Percentiles rank a stretch among this genome's conserved stretches.
phyloP scores from a whole-genome alignment of 2,329 filamentous ascomycete species.

The Penicillium sp. region DNA sequence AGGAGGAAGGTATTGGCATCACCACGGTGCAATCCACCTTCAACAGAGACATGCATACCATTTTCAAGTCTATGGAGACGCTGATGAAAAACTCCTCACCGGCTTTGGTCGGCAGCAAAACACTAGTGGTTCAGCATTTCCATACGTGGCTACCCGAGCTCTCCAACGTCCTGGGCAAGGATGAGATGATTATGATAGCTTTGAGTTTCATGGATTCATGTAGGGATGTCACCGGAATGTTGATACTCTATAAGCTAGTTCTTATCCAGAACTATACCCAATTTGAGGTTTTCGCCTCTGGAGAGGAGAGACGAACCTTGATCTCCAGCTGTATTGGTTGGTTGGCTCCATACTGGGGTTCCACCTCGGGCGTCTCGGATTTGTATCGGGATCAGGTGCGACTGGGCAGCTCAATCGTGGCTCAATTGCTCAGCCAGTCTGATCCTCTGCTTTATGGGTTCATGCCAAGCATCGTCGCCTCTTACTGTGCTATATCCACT shows the following conservation, averaged over 20 bases:
- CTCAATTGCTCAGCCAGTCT: conserved; percentile 76
- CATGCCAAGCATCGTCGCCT: conserved; percentile 85
- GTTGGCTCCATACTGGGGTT: conserved; percentile 93
- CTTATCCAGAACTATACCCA: conserved; percentile 89
- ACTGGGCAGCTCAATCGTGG: conserved; percentile 86
- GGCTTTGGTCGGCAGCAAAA: conserved; percentile 88
- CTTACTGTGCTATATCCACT: conserved; percentile 73
- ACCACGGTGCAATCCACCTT: conserved; percentile 70
- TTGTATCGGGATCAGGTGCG: conserved; percentile 93
- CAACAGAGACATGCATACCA: conserved; percentile 74
- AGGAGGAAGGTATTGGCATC: conserved; percentile 83
- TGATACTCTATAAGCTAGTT: conserved; percentile 87
- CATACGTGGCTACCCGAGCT: conserved; percentile 97
- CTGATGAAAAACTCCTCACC: conserved; percentile 87
- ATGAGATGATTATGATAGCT: conserved; percentile 86
- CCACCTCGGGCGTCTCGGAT: conserved; percentile 66
- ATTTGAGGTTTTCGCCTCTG: conserved; percentile 74
- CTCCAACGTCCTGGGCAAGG: conserved; percentile 67
- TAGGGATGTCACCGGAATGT: conserved; percentile 79
- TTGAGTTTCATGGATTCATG: conserved; percentile 94
- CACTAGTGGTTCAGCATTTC: conserved; percentile 90
- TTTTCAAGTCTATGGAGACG: conserved; percentile 84
- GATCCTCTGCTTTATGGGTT: conserved; percentile 82
- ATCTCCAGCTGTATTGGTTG: conserved; percentile 81
- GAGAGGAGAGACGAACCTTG: conserved; percentile 70